A percentile compares a stretch with the other conserved stretches of the same genome.
phyloP scores from a whole-genome alignment of 306 rosid genomes.

The Dryas alaskensis region DNA sequence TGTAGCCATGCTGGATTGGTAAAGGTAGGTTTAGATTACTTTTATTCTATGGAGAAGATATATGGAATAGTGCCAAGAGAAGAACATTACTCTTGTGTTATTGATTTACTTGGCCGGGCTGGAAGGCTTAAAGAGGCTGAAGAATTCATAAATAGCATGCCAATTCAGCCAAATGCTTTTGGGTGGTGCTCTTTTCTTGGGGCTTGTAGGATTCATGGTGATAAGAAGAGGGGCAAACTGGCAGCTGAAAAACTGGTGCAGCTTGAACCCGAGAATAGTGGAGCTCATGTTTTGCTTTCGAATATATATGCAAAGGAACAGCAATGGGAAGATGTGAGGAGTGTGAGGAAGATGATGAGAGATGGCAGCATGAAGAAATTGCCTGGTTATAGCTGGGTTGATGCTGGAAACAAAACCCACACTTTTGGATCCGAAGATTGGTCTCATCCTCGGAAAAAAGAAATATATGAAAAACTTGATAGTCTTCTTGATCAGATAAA shows the following conservation, averaged over 20 bases:
- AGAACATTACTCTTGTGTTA: conserved; percentile 52
- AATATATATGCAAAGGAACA: conserved; percentile 46
- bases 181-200: conserved; percentile 64
- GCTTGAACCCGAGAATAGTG: conserved; percentile 55
- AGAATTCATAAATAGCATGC: conserved; percentile 50
- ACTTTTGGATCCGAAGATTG: conserved; percentile 50
- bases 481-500: conserved; percentile 44
- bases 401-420: conserved; percentile 49
- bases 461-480: conserved; percentile 45
- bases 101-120: conserved; percentile 51
- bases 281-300: conserved; percentile 50
- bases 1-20: conserved; percentile 59
- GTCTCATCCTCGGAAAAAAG: conserved; percentile 49
- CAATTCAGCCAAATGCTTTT: conserved; percentile 53
- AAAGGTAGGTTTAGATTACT: conserved; percentile 46
- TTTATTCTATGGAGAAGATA: conserved; percentile 45
- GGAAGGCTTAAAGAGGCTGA: conserved; percentile 53
- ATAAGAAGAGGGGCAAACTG: conserved; percentile 47
- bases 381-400: conserved; percentile 63
- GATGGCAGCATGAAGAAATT: conserved; percentile 43
- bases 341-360: conserved; percentile 48
- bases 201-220: conserved; percentile 49
- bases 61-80: conserved; percentile 49
- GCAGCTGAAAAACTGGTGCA: conserved; percentile 49
- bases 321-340: conserved; percentile 53